Conservation (phyloP, 495 filamentous ascomycete genomes). For the Pyronema domesticum region DNA sequence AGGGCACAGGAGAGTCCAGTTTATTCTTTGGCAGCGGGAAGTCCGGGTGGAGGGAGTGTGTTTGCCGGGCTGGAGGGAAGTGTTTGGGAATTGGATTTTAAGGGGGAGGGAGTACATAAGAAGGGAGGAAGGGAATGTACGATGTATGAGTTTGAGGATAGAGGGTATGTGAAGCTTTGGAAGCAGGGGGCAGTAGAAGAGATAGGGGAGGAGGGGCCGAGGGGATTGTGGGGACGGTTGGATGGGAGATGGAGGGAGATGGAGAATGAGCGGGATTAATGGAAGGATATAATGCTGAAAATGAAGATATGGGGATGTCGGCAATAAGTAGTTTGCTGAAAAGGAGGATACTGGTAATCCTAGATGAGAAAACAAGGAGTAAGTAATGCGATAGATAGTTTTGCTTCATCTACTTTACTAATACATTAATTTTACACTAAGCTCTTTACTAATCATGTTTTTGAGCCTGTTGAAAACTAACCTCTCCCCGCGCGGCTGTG, state of each 20-base stretch:
- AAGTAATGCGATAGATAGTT: too few relatives aligned
- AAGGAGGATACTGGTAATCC: too few relatives aligned
- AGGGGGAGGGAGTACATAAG: background rate
- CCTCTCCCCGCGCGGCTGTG: too few relatives aligned
- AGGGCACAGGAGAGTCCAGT: constrained; percentile 6
- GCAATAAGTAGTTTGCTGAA: too few relatives aligned
- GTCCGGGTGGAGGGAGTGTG: constrained; percentile 5
- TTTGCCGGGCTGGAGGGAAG: constrained; percentile 13
- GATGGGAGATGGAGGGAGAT: background rate
- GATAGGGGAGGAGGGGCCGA: background rate
- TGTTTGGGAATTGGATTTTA: constrained; percentile 18
- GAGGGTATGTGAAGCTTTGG: background rate
- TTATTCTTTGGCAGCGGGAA: constrained; percentile 11
- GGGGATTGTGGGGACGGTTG: background rate
- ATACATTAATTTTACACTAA: too few relatives aligned
- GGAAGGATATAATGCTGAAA: too few relatives aligned
- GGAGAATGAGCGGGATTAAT: too few relatives aligned
- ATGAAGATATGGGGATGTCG: too few relatives aligned
- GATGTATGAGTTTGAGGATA: constrained; percentile 2
- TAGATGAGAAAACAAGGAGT: too few relatives aligned
- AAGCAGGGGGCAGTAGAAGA: background rate
- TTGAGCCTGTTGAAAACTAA: too few relatives aligned
- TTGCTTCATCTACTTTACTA: too few relatives aligned
- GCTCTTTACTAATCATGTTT: too few relatives aligned
- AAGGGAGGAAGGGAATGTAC: background rate